Conservation (phyloP, 805 yeast species). For the Monosporozyma servazzii region DNA sequence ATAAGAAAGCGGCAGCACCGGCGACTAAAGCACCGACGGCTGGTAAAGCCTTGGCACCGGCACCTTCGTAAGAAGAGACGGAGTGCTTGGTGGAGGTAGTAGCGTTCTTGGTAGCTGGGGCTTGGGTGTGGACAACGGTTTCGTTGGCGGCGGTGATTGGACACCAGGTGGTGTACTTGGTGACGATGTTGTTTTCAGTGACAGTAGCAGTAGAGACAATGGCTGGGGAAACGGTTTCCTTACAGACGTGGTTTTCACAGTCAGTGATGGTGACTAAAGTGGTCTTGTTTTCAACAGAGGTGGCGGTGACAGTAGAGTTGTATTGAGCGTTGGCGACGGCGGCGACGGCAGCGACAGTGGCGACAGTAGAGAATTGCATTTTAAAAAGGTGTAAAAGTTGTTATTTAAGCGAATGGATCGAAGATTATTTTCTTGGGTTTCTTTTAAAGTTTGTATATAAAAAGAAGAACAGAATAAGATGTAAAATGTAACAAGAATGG, state of each 20-base stretch:
- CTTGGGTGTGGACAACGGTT: conserved; percentile 9
- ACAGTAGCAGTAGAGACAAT: conserved; percentile 30
- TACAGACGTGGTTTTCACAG: conserved; percentile 28
- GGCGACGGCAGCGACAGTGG: conserved; percentile 30
- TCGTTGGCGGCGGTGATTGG: conserved; percentile 16
- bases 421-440: neutral
- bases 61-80: conserved; percentile 32
- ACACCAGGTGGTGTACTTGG: conserved; percentile 31
- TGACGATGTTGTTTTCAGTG: conserved; percentile 20
- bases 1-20: conserved; percentile 34
- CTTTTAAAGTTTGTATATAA: neutral
- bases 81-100: conserved; percentile 12
- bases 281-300: conserved; percentile 18
- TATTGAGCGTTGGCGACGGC: conserved; percentile 27
- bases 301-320: conserved; percentile 20
- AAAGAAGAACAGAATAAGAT: neutral
- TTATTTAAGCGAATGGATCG: neutral
- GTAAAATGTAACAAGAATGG: neutral
- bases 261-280: conserved; percentile 32
- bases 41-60: conserved; percentile 38
- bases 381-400: conserved; percentile 6
- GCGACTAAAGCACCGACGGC: conserved; percentile 42
- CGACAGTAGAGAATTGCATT: conserved; percentile 37
- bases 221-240: conserved; percentile 28
- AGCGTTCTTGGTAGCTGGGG: conserved; percentile 24